Evolutionary conservation across 2,329 filamentous ascomycete genomes (phyloP), one percentile per base, ranked within the genome.

Genomic region (Cercospora brassicicola): DNA sequence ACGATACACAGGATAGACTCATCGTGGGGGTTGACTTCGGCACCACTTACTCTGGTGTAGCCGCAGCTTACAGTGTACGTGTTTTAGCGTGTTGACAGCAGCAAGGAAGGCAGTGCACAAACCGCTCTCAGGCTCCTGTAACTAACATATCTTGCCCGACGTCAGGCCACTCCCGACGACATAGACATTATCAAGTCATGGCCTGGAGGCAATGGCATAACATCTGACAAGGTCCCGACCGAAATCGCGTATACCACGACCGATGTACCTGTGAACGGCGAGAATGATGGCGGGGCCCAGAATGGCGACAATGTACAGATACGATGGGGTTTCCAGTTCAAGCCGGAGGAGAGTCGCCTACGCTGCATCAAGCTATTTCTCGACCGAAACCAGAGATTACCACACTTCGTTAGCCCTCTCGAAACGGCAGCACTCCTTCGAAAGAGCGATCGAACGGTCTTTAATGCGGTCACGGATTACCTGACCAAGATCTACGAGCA

Each of bases 361-460:
- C 89, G 91, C 10, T 94, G 91, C 77, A 92, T 94, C 82, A 94
- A 94, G 82, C 85, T 94, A 26, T 93, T 94, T 76, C 88, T 94
- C 39, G 91, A 94, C 78, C 88, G 90, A 23, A 89, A 90, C 53
- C 91, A 94, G 79, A 92, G 92, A 79, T 84, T 94, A 26, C 91
- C 91, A 7, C 91, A 92, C 72, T 94, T 93, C 72, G 90, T 94
- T 69, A 91, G 89, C 73, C 89, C 90, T 7, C 84, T 92, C 26
- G 91, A 94, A 77, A 93, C 91, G 59, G 90, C 90, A 0, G 89
- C 90, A 0, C 90, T 92, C 78, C 84, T 94, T n/a, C 88, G 89
- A 77, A 87, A 87, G 71, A 90, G 87, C 79, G 88, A 89, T 79
- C 92, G 92, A 78, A 66, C 66, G 2, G 66, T 68, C 28, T 87